Percentiles rank a stretch among this genome's conserved stretches.
These are phyloP conservation scores for Crithidia fasciculata DNA, from an alignment of 208 protist genomes.

Conservation along the genomic window DNA sequence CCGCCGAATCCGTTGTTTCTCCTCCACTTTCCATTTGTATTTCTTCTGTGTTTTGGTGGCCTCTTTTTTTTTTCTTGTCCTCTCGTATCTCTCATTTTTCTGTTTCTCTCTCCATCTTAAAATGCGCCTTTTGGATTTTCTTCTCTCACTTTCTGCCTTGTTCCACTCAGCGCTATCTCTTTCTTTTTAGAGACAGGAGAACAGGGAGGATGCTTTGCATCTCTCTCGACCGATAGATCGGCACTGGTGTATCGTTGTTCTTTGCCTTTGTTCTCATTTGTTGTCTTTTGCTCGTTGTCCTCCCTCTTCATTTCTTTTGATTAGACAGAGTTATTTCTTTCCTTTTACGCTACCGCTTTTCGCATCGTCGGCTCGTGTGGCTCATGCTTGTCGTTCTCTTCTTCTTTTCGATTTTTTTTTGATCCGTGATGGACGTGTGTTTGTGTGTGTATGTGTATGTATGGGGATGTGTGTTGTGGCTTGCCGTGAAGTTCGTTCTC, in stretches of 20 bases:
- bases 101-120: too few relatives aligned
- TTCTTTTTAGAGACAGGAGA: too few relatives aligned
- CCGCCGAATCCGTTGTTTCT: too few relatives aligned
- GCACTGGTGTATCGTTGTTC: background rate
- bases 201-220: too few relatives aligned
- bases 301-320: background rate
- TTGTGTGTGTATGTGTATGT: conserved; percentile 1
- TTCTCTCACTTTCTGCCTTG: too few relatives aligned
- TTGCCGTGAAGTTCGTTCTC: background rate
- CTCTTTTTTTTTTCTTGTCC: too few relatives aligned
- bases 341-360: background rate
- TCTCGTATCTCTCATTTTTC: too few relatives aligned
- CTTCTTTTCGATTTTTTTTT: conserved; percentile 1
- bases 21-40: too few relatives aligned
- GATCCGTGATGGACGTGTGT: background rate
- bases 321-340: background rate
- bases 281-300: background rate
- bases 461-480: background rate
- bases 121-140: too few relatives aligned
- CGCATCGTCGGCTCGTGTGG: background rate
- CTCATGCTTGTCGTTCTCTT: background rate
- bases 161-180: too few relatives aligned
- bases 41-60: too few relatives aligned
- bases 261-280: background rate
- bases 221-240: too few relatives aligned